Evolutionary conservation across 208 protist genomes (phyloP).

Genomic region (Leishmania gerbilli): DNA sequence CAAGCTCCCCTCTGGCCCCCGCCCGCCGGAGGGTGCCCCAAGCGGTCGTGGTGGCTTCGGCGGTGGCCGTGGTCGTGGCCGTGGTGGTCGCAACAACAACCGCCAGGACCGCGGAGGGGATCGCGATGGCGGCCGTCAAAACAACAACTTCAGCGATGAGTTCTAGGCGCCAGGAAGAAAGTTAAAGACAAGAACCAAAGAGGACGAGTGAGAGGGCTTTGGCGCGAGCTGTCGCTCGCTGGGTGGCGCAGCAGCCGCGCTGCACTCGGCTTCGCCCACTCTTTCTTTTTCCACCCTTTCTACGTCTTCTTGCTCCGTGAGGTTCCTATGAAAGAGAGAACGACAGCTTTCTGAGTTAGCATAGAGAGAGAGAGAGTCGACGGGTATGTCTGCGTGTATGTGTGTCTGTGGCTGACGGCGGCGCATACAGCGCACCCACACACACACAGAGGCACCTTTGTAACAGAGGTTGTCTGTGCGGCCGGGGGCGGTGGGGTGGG

Average conservation of each 20-base stretch:
- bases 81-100: slow-evolving; percentile 39
- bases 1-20: slow-evolving; percentile 82
- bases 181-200: neutral
- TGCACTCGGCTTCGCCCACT: neutral
- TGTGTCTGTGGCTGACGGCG: neutral
- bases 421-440: neutral
- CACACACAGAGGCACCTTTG: neutral
- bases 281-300: neutral
- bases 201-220: neutral
- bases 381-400: neutral
- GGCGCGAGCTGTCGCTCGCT: neutral
- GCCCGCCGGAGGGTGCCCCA: slow-evolving; percentile 58
- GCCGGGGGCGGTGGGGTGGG: neutral
- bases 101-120: slow-evolving; percentile 41
- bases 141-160: slow-evolving; percentile 82
- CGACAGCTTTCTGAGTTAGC: neutral
- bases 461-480: neutral
- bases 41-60: slow-evolving; percentile 48
- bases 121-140: slow-evolving; percentile 38
- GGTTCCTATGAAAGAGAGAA: neutral
- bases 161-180: slow-evolving; percentile 43
- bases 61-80: slow-evolving; percentile 38
- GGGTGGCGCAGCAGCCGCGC: neutral
- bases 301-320: neutral
- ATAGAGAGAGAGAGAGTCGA: neutral